Evolutionary conservation across 2,329 filamentous ascomycete genomes (phyloP).

Genomic region (Domatiomyces globalis): DNA sequence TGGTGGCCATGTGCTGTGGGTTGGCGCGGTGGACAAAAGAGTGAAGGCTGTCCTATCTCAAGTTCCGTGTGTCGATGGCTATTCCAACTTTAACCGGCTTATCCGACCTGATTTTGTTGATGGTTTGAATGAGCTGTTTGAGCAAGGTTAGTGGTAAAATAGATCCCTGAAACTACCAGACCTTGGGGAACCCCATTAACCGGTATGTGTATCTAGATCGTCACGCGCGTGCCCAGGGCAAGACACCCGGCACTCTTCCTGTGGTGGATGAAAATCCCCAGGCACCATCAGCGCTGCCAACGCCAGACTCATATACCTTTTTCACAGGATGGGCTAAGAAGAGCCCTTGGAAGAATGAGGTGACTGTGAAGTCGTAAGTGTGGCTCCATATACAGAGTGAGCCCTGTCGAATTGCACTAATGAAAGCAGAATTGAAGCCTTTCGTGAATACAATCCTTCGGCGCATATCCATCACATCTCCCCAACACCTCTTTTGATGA

Average conservation of each 20-base stretch:
- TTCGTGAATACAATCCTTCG: slow-evolving; percentile 15
- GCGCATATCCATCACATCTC: slow-evolving; percentile 25
- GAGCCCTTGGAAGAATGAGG: slow-evolving; percentile 26
- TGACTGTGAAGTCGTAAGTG: slow-evolving; percentile 23
- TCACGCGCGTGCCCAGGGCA: slow-evolving; percentile 21
- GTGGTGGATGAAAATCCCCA: slow-evolving; percentile 23
- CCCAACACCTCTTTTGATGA: slow-evolving; percentile 28
- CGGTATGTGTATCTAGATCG: slow-evolving; percentile 11
- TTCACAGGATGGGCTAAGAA: slow-evolving; percentile 24
- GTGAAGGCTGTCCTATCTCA: slow-evolving; percentile 29
- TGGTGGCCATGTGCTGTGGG: slow-evolving; percentile 28
- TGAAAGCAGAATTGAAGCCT: slow-evolving; percentile 7
- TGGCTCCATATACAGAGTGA: slow-evolving; percentile 3
- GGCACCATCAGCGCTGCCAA: slow-evolving; percentile 22
- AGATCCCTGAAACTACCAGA: neutral
- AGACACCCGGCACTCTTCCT: slow-evolving; percentile 20
- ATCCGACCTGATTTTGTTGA: slow-evolving; percentile 22
- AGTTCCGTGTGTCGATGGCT: slow-evolving; percentile 26
- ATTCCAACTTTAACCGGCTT: slow-evolving; percentile 23
- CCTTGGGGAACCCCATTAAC: neutral
- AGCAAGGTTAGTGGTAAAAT: slow-evolving; percentile 16
- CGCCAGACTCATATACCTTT: slow-evolving; percentile 24
- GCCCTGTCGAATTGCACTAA: slow-evolving; percentile 6
- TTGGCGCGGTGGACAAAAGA: slow-evolving; percentile 27
- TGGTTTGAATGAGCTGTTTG: slow-evolving; percentile 19